Evolutionary conservation across 345 rosid genomes (phyloP).

Genomic region (Lenwebbia sp.): DNA sequence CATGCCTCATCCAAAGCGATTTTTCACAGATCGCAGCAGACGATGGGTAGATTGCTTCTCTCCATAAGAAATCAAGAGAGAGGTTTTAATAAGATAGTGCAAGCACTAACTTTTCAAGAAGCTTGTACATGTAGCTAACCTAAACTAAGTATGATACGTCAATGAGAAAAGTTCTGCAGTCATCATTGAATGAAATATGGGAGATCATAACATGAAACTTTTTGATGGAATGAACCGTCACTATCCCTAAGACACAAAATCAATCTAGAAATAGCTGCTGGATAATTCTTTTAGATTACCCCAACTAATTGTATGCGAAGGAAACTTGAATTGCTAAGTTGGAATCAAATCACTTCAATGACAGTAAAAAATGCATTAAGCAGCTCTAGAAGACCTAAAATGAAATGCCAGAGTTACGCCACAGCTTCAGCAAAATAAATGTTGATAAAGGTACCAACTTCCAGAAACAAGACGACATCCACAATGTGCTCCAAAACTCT

Average conservation of each 20-base stretch:
- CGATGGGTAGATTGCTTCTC: constrained; percentile 77
- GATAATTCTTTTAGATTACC: neutral
- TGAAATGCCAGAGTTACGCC: neutral
- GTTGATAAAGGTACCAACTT: constrained; percentile 44
- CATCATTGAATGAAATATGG: neutral
- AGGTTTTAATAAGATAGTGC: neutral
- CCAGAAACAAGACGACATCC: constrained; percentile 84
- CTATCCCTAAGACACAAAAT: neutral
- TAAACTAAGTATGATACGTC: too few species aligned
- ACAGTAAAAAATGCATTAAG: neutral
- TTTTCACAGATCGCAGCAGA: constrained; percentile 86
- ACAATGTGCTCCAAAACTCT: constrained; percentile 96
- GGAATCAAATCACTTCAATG: neutral
- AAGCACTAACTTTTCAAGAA: neutral
- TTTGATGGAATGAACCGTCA: neutral
- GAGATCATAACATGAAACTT: neutral
- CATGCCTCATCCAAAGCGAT: constrained; percentile 97
- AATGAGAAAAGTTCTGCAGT: neutral
- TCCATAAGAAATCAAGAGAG: constrained; percentile 33
- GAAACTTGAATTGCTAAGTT: neutral
- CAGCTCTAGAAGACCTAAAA: neutral
- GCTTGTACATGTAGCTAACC: neutral
- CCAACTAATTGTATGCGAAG: neutral
- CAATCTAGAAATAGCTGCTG: neutral
- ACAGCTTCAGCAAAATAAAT: neutral